A percentile compares a stretch with the other conserved stretches of the same genome.
Evolutionary conservation across 345 rosid species (phyloP).

Genomic region (Erucastrum elatum): DNA sequence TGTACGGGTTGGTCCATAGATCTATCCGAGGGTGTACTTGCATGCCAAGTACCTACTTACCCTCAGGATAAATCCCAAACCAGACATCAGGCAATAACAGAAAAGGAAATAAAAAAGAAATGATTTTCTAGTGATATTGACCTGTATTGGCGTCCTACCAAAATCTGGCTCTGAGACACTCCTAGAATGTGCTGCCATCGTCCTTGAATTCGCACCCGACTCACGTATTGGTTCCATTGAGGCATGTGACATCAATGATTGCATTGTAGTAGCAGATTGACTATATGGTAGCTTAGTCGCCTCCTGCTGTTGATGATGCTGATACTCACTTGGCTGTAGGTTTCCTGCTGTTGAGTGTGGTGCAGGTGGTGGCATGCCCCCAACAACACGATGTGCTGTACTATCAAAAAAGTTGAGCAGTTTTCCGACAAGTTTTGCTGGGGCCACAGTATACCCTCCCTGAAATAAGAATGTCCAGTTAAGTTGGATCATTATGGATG

Average conservation of each 20-base stretch:
- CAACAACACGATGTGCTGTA: conserved; percentile 70
- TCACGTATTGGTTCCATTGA: conserved; percentile 59
- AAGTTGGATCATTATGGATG: conserved; percentile 6
- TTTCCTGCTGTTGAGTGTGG: conserved; percentile 45
- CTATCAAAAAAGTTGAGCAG: conserved; percentile 62
- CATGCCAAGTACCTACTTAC: background rate
- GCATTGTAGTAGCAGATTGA: conserved; percentile 56
- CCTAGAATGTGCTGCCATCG: conserved; percentile 47
- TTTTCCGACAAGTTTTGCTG: conserved; percentile 57
- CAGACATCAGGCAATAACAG: background rate
- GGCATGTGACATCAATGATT: conserved; percentile 51
- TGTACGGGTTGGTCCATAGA: background rate
- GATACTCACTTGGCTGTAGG: conserved; percentile 42
- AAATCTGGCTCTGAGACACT: conserved; percentile 75
- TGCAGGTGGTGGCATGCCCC: conserved; percentile 52
- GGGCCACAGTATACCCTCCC: conserved; percentile 64
- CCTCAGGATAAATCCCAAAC: conserved; percentile 6
- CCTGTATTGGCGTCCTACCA: conserved; percentile 59
- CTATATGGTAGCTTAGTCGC: conserved; percentile 47
- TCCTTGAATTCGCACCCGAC: conserved; percentile 46
- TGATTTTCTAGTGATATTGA: conserved; percentile 28
- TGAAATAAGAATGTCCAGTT: conserved; percentile 38
- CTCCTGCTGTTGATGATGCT: conserved; percentile 34
- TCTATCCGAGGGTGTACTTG: background rate
- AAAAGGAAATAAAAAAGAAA: background rate